Conservation (phyloP, 768 basidiomycete genomes). For the Butyriboletus loyo region DNA sequence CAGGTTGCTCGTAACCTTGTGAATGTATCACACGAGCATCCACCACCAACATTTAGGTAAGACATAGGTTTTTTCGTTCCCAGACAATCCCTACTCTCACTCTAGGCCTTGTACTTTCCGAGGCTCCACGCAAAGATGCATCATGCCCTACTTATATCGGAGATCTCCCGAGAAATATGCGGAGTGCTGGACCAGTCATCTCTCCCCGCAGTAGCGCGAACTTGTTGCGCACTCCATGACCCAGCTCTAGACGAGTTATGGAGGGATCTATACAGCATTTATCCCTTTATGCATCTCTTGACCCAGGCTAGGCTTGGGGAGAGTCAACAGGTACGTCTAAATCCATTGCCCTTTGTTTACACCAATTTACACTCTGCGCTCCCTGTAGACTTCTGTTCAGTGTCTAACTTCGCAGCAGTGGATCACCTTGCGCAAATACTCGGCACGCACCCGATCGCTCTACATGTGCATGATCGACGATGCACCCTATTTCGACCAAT, state of each 20-base stretch:
- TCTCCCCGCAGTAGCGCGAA: conserved; percentile 22
- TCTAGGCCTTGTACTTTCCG: not conserved
- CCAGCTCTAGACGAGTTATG: conserved; percentile 27
- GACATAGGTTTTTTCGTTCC: not conserved
- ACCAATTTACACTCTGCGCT: not conserved
- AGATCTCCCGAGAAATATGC: conserved; percentile 19
- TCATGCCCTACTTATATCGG: conserved; percentile 23
- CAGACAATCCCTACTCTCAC: not conserved
- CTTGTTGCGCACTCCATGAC: conserved; percentile 22
- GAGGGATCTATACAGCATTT: conserved; percentile 19
- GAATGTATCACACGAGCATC: conserved; percentile 6
- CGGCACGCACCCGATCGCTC: conserved; percentile 16
- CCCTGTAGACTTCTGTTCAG: not conserved
- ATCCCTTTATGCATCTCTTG: conserved; percentile 22
- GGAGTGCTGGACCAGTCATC: conserved; percentile 5
- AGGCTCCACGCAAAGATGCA: conserved; percentile 13
- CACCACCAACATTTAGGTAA: conserved; percentile 9
- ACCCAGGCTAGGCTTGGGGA: not conserved
- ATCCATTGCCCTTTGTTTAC: not conserved
- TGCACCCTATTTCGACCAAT: conserved; percentile 3
- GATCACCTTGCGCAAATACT: conserved; percentile 21
- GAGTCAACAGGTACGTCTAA: conserved; percentile 10
- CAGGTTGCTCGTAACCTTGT: not conserved
- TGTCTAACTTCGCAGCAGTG: conserved; percentile 8
- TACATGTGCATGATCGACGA: conserved; percentile 22